Conservation (phyloP, 192 early-diverging fungal genomes). For the Mortierella hygrophila region DNA sequence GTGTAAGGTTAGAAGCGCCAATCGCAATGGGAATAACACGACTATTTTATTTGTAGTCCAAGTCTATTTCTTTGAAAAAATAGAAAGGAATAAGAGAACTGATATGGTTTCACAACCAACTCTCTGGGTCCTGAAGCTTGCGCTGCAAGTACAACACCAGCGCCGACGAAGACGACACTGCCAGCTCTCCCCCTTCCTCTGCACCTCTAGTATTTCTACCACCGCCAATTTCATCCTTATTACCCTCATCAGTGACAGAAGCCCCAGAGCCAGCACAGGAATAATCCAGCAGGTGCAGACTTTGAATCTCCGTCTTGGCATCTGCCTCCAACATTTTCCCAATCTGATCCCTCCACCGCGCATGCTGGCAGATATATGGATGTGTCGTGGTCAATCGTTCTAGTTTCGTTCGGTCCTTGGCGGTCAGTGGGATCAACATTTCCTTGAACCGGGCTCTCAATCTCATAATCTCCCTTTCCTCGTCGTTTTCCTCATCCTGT, state of each 20-base stretch:
- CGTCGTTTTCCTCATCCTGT: neutral
- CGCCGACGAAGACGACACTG: neutral
- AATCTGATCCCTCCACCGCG: slow-evolving; percentile 18
- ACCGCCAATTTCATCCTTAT: neutral
- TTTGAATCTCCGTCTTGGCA: slow-evolving; percentile 43
- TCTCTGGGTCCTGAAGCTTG: neutral
- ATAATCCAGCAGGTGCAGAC: neutral
- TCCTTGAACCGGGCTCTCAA: neutral
- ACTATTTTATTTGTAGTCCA: too few relatives aligned
- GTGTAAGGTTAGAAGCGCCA: too few relatives aligned
- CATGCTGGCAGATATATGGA: slow-evolving; percentile 17
- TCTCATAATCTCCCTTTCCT: neutral
- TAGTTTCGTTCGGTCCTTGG: slow-evolving; percentile 22
- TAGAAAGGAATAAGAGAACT: too few relatives aligned
- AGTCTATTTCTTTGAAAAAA: too few relatives aligned
- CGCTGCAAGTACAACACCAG: neutral
- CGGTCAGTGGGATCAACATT: slow-evolving; percentile 17
- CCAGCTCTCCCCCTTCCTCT: neutral
- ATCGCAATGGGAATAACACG: too few relatives aligned
- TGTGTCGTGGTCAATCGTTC: slow-evolving; percentile 20
- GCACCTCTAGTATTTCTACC: neutral
- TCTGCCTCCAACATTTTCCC: slow-evolving; percentile 36
- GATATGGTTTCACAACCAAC: neutral
- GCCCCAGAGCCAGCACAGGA: neutral
- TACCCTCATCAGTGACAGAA: neutral